phyloP scores from a whole-genome alignment of 768 basidiomycete genomes.

The Kwoniella europaea region DNA sequence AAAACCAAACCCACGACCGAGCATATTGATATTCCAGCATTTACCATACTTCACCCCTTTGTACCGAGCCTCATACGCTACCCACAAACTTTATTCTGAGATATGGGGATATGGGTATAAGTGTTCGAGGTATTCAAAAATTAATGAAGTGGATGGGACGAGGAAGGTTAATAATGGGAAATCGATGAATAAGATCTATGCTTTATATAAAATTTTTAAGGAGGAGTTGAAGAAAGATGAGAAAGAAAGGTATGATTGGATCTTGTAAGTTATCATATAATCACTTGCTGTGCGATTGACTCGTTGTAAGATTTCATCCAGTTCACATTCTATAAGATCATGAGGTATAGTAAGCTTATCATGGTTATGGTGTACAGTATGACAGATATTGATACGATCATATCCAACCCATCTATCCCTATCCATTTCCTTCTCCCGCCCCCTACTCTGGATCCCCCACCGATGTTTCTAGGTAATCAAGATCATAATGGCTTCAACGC shows the following conservation, averaged over 20 bases:
- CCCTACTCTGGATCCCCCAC: background rate
- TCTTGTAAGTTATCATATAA: too few relatives aligned
- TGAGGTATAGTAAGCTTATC: background rate
- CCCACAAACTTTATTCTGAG: constrained; percentile 11
- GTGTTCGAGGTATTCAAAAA: background rate
- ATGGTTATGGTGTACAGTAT: constrained; percentile 1
- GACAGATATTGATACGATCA: constrained; percentile 31
- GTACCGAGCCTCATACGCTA: constrained; percentile 19
- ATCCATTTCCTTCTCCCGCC: constrained; percentile 27
- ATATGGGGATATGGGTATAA: constrained; percentile 23
- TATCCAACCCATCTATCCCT: constrained; percentile 32
- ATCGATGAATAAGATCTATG: constrained; percentile 25
- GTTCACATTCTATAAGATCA: too few relatives aligned
- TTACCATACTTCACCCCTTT: constrained; percentile 12
- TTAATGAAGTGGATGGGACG: background rate
- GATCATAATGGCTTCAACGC: constrained; percentile 37
- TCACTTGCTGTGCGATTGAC: too few relatives aligned
- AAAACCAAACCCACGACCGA: background rate
- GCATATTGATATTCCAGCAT: constrained; percentile 27
- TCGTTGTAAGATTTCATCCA: too few relatives aligned
- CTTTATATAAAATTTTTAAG: constrained; percentile 12
- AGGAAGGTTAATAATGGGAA: constrained; percentile 1
- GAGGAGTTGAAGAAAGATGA: constrained; percentile 16
- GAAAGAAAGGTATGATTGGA: constrained; percentile 24
- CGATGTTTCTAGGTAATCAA: constrained; percentile 32